Conservation (phyloP, 148 eudicot species). For the Diospyros lotus region DNA sequence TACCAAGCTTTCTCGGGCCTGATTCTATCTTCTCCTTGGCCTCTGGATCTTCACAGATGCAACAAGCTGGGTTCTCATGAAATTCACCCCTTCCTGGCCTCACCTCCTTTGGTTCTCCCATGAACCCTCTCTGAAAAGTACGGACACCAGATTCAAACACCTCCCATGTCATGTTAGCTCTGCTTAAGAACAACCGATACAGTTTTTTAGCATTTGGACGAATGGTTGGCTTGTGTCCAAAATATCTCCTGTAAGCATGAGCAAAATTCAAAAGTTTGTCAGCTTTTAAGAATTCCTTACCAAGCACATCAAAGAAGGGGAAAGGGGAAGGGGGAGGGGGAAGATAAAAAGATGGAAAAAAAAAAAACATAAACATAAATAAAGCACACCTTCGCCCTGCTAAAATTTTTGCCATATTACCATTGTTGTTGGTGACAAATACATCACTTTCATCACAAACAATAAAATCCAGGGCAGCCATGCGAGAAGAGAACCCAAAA, state of each 20-base stretch:
- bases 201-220: constrained; percentile 96
- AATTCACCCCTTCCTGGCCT: constrained; percentile 91
- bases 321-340: neutral
- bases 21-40: constrained; percentile 46
- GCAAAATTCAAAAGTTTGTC: neutral
- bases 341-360: too few relatives aligned
- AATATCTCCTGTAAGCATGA: constrained; percentile 69
- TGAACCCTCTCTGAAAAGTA: constrained; percentile 72
- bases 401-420: constrained; percentile 96
- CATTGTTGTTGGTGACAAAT: constrained; percentile 95
- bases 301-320: neutral
- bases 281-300: neutral
- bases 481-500: constrained; percentile 83
- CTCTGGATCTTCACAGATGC: constrained; percentile 81
- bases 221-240: constrained; percentile 93
- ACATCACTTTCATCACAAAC: constrained; percentile 99
- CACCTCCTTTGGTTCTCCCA: constrained; percentile 87
- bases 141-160: constrained; percentile 66
- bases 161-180: constrained; percentile 84
- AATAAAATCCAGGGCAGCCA: constrained; percentile 95
- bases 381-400: constrained; percentile 81
- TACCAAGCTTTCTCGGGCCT: constrained; percentile 32
- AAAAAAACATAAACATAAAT: neutral
- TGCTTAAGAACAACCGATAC: constrained; percentile 49
- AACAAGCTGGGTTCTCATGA: constrained; percentile 87